Percentiles rank a stretch among this genome's conserved stretches.
Evolutionary conservation across 331 rosid species (phyloP).

Genomic region (Dryas integrifolia): DNA sequence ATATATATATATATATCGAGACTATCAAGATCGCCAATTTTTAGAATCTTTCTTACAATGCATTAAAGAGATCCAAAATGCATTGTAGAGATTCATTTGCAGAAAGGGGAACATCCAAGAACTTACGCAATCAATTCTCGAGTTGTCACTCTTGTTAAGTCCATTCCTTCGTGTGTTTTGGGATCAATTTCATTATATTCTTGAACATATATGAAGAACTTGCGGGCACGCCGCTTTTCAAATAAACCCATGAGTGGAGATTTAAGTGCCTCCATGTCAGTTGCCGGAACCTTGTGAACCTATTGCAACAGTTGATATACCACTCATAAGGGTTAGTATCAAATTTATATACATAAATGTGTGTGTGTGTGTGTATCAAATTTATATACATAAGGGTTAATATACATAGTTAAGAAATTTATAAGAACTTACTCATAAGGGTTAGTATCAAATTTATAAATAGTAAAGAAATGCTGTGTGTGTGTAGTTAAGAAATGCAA

Average conservation of each 20-base stretch:
- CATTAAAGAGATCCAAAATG: background rate
- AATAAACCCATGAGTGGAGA: conserved; percentile 87
- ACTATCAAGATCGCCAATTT: background rate
- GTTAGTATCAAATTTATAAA: background rate
- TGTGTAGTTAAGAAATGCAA: background rate
- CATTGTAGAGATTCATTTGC: background rate
- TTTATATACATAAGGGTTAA: background rate
- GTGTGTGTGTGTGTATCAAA: background rate
- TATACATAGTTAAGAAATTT: too few relatives aligned
- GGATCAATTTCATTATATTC: conserved; percentile 65
- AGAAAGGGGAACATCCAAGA: conserved; percentile 11
- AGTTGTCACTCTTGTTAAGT: conserved; percentile 74
- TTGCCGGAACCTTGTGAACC: conserved; percentile 84
- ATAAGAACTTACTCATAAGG: background rate
- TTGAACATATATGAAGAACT: conserved; percentile 76
- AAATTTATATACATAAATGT: background rate
- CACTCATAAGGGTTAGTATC: background rate
- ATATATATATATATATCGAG: background rate
- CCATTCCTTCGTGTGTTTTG: conserved; percentile 73
- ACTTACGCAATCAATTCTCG: conserved; percentile 71
- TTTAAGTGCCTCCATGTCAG: conserved; percentile 73
- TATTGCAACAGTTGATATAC: conserved; percentile 19
- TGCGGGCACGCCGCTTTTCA: conserved; percentile 84
- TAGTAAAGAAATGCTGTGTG: too few relatives aligned
- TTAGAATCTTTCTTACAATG: background rate